Base-by-base conservation (phyloP, 169 alveolate species). In the Cryptosporidium bovis region DNA sequence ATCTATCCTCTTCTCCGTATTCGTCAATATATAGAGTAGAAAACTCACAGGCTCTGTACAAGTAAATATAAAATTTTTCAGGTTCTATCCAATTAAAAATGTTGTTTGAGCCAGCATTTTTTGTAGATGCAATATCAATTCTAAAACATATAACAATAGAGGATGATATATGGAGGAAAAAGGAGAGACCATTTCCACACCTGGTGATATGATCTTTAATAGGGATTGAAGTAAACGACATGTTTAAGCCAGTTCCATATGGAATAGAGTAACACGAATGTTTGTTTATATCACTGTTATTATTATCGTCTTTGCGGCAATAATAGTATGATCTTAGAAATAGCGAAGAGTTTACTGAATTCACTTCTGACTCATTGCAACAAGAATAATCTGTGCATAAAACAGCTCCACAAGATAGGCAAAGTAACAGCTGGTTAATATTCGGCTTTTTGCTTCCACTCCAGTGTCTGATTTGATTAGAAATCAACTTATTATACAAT, bases 1-100 rank as follows among this genome's bases (percentile, higher is more conserved):
- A 33, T 18, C 48, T 77, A 16, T 77, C 87, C 27, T 77, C 87
- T 6, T 77, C 87, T 12, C 87, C 87, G 64, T 77, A 77, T 60
- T 77, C 87, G 27, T 77, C 87, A 29, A 77, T 71, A 48, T 77
- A 77, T 20, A 77, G 51, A 46, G 77, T 77, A 0, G 87, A 58
- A 36, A 60, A 60, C 34, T 77, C 69, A 7, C 65, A 77, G 20
- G 65, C 87, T 27, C 87, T 62, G 27, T 46, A 68, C 24, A 64
- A 68, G 64, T 34, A 77, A 12, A 77, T 18, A 12, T 51, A 53
- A 6, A 8, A 24, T 36, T 62, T 56, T 5, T 77, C 87, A 0
- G 64, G 7, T 18, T 77, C 87, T 34, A 69, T 18, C 87, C 69
- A 77, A 27, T 62, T 62, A 44, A 62, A 44, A 24, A 71, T 27